Evolutionary conservation across 176 grass and related monocot genomes (phyloP).

Genomic region (Bothriochloa decipiens): DNA sequence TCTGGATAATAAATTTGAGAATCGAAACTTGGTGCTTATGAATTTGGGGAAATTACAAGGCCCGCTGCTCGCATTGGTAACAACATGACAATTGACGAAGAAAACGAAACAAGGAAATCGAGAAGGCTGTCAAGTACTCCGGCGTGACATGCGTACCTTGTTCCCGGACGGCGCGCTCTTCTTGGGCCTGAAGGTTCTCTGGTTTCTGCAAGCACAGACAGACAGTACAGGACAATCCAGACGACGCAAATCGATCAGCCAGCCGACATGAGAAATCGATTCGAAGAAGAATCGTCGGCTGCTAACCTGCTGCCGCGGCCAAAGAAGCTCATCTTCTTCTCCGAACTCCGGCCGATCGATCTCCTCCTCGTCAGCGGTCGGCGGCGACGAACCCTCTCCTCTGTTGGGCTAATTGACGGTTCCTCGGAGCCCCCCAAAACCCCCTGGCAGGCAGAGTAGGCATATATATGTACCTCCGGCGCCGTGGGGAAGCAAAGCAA

Average conservation of each 20-base stretch:
- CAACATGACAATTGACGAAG: too few species aligned
- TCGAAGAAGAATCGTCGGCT: background rate
- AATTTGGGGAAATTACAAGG: too few species aligned
- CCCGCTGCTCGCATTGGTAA: too few species aligned
- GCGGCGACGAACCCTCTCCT: background rate
- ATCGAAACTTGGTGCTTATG: too few species aligned
- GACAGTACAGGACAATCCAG: background rate
- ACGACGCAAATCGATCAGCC: background rate
- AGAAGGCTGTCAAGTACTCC: too few species aligned
- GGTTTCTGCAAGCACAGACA: slow-evolving; percentile 55
- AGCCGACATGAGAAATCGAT: background rate
- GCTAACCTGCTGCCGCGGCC: slow-evolving; percentile 65
- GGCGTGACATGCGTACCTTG: slow-evolving; percentile 51
- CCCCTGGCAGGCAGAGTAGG: too few species aligned
- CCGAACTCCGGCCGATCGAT: background rate
- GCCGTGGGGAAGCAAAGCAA: background rate
- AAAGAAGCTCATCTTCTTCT: slow-evolving; percentile 68
- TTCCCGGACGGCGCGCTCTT: slow-evolving; percentile 73
- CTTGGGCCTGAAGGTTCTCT: slow-evolving; percentile 91
- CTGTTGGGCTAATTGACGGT: background rate
- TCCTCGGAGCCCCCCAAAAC: background rate
- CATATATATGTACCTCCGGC: background rate
- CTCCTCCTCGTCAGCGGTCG: background rate
- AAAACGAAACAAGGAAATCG: too few species aligned
- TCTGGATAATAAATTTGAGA: too few species aligned